These are phyloP conservation scores for Fagopyrum homotropicum DNA, from an alignment of 148 eudicot genomes.

Conservation along the genomic window DNA sequence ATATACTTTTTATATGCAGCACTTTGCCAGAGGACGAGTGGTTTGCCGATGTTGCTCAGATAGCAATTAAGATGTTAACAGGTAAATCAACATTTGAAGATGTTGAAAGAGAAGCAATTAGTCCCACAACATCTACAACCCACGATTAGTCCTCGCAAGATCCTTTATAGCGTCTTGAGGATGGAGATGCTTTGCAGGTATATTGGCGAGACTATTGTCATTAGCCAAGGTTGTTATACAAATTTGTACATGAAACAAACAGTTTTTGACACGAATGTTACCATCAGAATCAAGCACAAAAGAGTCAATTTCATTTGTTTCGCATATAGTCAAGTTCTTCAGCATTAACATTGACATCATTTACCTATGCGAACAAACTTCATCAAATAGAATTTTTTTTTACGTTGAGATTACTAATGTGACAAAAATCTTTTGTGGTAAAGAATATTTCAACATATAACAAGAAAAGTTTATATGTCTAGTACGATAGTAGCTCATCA, in stretches of 20 bases:
- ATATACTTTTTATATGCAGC: conserved; percentile 27
- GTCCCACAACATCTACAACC: conserved; percentile 54
- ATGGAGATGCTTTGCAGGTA: neutral
- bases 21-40: conserved; percentile 91
- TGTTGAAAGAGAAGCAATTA: conserved; percentile 32
- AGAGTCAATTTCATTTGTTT: neutral
- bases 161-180: neutral
- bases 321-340: neutral
- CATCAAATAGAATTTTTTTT: neutral
- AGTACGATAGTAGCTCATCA: too few species aligned
- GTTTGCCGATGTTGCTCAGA: conserved; percentile 85
- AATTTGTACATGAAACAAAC: neutral
- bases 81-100: conserved; percentile 47
- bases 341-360: neutral
- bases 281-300: neutral
- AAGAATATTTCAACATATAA: too few species aligned
- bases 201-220: neutral
- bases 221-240: neutral
- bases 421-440: too few species aligned
- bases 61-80: conserved; percentile 66
- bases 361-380: neutral
- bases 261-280: neutral
- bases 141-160: neutral
- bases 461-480: too few species aligned
- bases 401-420: too few species aligned